Evolutionary conservation across 1,284 basidiomycete species (phyloP).

Genomic region (Coriolopsis trogii): DNA sequence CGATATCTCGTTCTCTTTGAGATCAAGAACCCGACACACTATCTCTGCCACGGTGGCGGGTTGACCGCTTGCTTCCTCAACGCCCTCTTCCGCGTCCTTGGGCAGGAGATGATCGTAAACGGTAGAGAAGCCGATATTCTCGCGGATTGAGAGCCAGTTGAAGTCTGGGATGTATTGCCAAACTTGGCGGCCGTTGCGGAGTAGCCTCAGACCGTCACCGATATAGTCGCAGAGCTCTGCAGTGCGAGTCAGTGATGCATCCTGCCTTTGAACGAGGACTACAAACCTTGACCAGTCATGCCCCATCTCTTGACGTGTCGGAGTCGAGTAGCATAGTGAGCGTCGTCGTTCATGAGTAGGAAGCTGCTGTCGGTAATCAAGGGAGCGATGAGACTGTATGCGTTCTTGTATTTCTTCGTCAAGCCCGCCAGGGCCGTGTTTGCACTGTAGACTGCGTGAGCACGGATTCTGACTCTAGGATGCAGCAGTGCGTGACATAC

Average conservation of each 20-base stretch:
- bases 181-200: too few species aligned
- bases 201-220: constrained; percentile 32
- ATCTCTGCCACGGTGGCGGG: constrained; percentile 13
- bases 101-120: constrained; percentile 29
- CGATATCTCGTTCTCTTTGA: constrained; percentile 37
- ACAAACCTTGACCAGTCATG: constrained; percentile 33
- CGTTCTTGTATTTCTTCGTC: constrained; percentile 35
- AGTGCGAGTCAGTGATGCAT: constrained; percentile 20
- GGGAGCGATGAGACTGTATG: constrained; percentile 40
- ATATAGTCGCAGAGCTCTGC: constrained; percentile 38
- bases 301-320: constrained; percentile 32
- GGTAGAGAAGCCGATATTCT: constrained; percentile 24
- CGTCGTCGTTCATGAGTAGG: constrained; percentile 8
- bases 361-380: constrained; percentile 35
- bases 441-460: constrained; percentile 31
- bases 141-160: constrained; percentile 31
- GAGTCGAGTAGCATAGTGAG: constrained; percentile 22
- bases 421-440: constrained; percentile 39
- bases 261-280: too few species aligned
- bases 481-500: constrained; percentile 24
- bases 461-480: background rate
- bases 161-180: constrained; percentile 35
- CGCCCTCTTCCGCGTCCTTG: background rate
- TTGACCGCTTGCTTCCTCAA: background rate
- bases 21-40: constrained; percentile 31